Base-by-base conservation (phyloP, 192 early-diverging fungal species). In the Backusella parvicylindrica region DNA sequence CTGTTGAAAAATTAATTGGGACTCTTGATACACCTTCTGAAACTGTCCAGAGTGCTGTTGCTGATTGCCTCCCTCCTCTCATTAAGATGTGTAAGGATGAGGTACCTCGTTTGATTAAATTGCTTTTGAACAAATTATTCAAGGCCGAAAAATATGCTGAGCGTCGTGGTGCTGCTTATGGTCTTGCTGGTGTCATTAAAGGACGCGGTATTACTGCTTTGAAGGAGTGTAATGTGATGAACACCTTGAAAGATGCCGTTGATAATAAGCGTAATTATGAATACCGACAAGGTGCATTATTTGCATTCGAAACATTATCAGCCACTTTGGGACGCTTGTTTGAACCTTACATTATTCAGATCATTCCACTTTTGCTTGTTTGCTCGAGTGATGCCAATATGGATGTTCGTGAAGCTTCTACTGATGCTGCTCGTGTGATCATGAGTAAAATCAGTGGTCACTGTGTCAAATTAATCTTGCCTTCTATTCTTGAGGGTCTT, bases 321-420 rank as follows among this genome's bases (percentile, higher is more conserved):
- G 85, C 83, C 38, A 88, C 90, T 13, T 81, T 99, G 68, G 96
- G 96, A 9, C 91, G 96, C 43, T 84, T 98, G 73, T 99, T 99
- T 81, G 98, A 99, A 78, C 98, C 98, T 4, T 97, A 98, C 76
- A 90, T 97, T 56, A 95, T 97, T 71, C 95, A 98, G 79, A 93
- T 98, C 68, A 80, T 98, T 33, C 98, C 98, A 13, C 75, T 92
- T 36, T 85, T 99, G 65, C 87, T 99, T 11, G 85, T 89, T 2
- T 93, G 95, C 75, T 99, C 94, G 81, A 92, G 95, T 76, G 98
- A 99, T 75, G 73, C 84, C 50, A 93, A 89, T 53, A 73, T 83
- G 15, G 92, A 93, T 67, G 95, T 99, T 32, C 95, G 98, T 35
- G 93, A 96, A 43, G 97, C 98, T 0, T 94, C 96, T 11, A 77